These are phyloP conservation scores for Plantago major DNA, from an alignment of 257 asterid genomes.

Conservation along the genomic window DNA sequence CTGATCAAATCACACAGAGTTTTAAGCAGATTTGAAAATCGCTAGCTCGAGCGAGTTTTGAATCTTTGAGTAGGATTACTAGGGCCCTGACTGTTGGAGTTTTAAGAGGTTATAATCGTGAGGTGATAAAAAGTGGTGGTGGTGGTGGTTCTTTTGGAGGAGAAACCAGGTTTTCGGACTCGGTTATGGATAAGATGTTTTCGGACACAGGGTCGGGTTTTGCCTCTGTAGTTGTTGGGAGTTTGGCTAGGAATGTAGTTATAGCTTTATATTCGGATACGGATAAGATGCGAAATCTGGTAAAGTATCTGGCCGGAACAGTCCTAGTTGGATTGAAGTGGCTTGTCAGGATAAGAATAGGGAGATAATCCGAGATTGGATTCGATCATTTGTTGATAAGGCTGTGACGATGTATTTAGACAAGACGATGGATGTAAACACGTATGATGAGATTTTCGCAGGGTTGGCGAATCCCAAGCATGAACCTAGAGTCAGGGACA, in stretches of 20 bases:
- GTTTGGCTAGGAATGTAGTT: conserved; percentile 51
- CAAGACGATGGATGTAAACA: conserved; percentile 53
- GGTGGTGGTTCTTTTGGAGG: background rate
- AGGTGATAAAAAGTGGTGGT: conserved; percentile 3
- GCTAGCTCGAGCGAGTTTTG: conserved; percentile 46
- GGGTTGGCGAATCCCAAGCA: conserved; percentile 75
- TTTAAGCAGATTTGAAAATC: conserved; percentile 65
- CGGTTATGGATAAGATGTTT: conserved; percentile 43
- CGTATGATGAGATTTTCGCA: conserved; percentile 51
- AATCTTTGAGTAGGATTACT: conserved; percentile 39
- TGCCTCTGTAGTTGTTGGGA: conserved; percentile 70
- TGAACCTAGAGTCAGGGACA: conserved; percentile 44
- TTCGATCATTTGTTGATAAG: conserved; percentile 52
- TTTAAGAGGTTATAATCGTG: conserved; percentile 36
- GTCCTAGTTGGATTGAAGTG: conserved; percentile 39
- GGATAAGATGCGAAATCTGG: background rate
- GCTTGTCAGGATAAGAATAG: conserved; percentile 43
- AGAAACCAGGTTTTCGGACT: conserved; percentile 21
- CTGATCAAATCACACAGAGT: conserved; percentile 61
- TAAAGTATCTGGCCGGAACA: background rate
- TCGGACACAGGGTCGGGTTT: conserved; percentile 67
- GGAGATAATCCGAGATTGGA: conserved; percentile 48
- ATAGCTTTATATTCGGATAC: conserved; percentile 27
- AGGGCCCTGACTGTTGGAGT: conserved; percentile 53
- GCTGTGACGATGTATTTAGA: conserved; percentile 66